phyloP scores from a whole-genome alignment of 148 eudicot species.

The Cornus suecica region DNA sequence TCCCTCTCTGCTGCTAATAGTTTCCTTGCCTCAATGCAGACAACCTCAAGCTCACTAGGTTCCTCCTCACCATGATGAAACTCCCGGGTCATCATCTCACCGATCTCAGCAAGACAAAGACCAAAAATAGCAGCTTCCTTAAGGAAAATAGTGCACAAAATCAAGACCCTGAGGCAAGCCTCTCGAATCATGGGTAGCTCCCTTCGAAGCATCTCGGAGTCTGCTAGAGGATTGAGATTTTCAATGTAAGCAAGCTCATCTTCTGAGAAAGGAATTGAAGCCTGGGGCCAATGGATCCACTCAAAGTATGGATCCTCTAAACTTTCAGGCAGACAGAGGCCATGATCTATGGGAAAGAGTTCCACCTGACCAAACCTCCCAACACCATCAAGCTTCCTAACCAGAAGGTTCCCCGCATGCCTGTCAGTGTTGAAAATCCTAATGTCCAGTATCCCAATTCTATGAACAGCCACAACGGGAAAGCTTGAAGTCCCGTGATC shows the following conservation, averaged over 20 bases:
- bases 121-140: constrained; percentile 88
- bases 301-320: constrained; percentile 98
- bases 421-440: constrained; percentile 94
- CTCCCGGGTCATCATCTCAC: constrained; percentile 99
- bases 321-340: constrained; percentile 91
- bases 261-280: constrained; percentile 88
- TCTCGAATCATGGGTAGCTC: constrained; percentile 97
- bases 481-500: constrained; percentile 95
- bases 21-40: constrained; percentile 82
- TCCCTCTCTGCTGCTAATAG: constrained; percentile 59
- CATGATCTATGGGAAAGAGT: constrained; percentile 95
- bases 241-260: constrained; percentile 86
- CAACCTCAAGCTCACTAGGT: constrained; percentile 89
- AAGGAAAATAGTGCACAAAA: constrained; percentile 78
- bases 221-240: constrained; percentile 63
- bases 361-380: constrained; percentile 88
- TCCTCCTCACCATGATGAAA: constrained; percentile 90
- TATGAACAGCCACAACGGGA: constrained; percentile 85
- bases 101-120: constrained; percentile 93
- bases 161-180: constrained; percentile 78
- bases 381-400: constrained; percentile 68
- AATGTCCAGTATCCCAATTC: constrained; percentile 88
- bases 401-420: constrained; percentile 90
- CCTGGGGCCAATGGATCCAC: constrained; percentile 99
- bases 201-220: constrained; percentile 64